Base-by-base conservation (phyloP, 1,139 yeast genomes). In the Pichia sp. region DNA sequence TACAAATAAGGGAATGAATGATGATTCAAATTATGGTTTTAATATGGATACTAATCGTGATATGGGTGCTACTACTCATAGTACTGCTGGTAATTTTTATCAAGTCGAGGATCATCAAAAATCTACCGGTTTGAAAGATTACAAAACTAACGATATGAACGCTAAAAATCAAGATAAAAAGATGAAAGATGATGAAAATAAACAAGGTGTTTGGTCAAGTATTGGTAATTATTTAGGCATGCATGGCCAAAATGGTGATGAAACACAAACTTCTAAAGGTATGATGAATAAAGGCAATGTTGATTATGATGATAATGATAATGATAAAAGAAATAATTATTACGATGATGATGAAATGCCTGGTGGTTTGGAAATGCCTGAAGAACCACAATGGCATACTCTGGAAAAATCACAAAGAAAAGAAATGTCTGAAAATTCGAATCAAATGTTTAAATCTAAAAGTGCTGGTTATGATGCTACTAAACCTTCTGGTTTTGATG, bases 221-320 rank as follows among this genome's bases (percentile, higher is more conserved):
- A 30, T 40, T 24, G 16, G 37, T 7, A 40, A 35, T 19, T 40
- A 35, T 21, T 27, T 40, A 18, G 43, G 43, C 14, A 31, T 31
- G 33, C n/a, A n/a, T n/a, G 27, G 35, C 16, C 14, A 23, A 18
- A 28, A 26, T 23, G 15, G 18, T 32, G 36, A 31, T 6, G 23
- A 16, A 4, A 4, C 18, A 8, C n/a, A 37, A 8, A 8, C n/a
- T 23, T 18, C 15, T 25, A 7, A 18, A 20, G 10, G 16, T 9
- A 8, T 11, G 7, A 23, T n/a, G 4, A 20, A 24, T 11, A 7
- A 11, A 6, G 21, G n/a, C 16, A 16, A 18, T n/a, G 19, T 14
- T 14, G 24, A 11, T 6, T 16, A 34, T n/a, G 31, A 18, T 21
- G 14, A 34, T 14, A 14, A 28, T 37, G 40, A 16, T 4, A 27